phyloP scores from a whole-genome alignment of 106 monocot genomes.

The Allium fistulosum region DNA sequence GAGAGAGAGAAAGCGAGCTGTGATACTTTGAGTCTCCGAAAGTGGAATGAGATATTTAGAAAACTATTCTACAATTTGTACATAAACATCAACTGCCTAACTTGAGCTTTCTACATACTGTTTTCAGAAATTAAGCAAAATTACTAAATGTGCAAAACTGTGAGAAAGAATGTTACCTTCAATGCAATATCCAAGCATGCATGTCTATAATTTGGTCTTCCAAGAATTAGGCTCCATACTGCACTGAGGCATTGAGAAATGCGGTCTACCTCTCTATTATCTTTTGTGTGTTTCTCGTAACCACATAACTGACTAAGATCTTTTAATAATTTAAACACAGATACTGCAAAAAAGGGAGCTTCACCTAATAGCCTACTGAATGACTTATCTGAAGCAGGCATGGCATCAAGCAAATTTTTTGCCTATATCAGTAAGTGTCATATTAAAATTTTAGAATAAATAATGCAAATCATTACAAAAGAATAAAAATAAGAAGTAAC shows the following conservation, averaged over 20 bases:
- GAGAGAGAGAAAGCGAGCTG: too few species aligned
- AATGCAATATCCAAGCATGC: slow-evolving; percentile 77
- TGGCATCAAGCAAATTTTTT: slow-evolving; percentile 53
- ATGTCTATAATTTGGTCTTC: slow-evolving; percentile 49
- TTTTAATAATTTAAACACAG: slow-evolving; percentile 62
- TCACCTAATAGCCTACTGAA: slow-evolving; percentile 80
- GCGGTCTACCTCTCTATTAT: slow-evolving; percentile 70
- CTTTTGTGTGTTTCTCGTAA: slow-evolving; percentile 44
- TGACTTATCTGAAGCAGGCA: slow-evolving; percentile 89
- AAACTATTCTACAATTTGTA: too few species aligned
- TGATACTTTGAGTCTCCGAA: too few species aligned
- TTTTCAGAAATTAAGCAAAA: too few species aligned
- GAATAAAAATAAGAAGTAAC: too few species aligned
- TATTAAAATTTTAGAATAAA: too few species aligned
- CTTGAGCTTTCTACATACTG: too few species aligned
- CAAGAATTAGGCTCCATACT: slow-evolving; percentile 81
- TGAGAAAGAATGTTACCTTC: slow-evolving; percentile 24
- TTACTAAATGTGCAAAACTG: too few species aligned
- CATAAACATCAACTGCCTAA: too few species aligned
- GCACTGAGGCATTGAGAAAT: slow-evolving; percentile 81
- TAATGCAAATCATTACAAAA: too few species aligned
- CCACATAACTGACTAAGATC: slow-evolving; percentile 51
- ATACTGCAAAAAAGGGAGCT: slow-evolving; percentile 74
- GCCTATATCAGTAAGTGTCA: slow-evolving; percentile 25
- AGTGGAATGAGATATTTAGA: too few species aligned